Evolutionary conservation across 2,329 filamentous ascomycete species (phyloP).

Genomic region (Fusarium sp.): DNA sequence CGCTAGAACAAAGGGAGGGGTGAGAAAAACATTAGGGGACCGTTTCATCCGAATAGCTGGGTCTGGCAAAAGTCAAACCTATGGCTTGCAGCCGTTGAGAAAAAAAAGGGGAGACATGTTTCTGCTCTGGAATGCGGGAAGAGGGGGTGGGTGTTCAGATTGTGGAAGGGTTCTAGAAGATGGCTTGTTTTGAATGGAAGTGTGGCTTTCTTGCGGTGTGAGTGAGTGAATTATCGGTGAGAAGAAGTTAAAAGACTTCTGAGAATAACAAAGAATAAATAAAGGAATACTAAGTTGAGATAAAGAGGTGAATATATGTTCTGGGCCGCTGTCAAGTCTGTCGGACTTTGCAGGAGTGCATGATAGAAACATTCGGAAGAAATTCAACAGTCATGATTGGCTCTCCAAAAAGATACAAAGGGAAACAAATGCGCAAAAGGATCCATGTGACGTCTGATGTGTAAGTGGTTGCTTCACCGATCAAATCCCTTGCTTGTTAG

Average conservation of each 20-base stretch:
- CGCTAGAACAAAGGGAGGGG: constrained; percentile 23
- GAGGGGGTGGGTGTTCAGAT: not conserved
- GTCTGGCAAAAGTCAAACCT: constrained; percentile 21
- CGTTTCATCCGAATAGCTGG: constrained; percentile 20
- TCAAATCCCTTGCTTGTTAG: not conserved
- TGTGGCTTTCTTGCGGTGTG: constrained; percentile 23
- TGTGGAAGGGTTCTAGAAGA: constrained; percentile 15
- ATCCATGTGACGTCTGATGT: not conserved
- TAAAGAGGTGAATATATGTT: not conserved
- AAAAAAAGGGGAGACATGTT: not conserved
- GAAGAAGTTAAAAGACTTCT: not conserved
- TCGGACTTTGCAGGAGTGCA: not conserved
- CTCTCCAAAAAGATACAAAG: not conserved
- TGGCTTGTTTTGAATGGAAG: not conserved
- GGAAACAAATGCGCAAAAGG: not conserved
- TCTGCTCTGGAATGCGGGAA: constrained; percentile 35
- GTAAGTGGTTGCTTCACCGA: not conserved
- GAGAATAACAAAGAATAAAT: not conserved
- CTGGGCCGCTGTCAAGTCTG: not conserved
- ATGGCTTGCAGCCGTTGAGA: constrained; percentile 19
- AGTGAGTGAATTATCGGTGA: not conserved
- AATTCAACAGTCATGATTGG: not conserved
- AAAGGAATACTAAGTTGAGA: accelerated
- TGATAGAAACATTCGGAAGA: not conserved
- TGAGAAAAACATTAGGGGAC: not conserved